phyloP scores from a whole-genome alignment of 495 filamentous ascomycete species.

The Chaetomium fimeti region DNA sequence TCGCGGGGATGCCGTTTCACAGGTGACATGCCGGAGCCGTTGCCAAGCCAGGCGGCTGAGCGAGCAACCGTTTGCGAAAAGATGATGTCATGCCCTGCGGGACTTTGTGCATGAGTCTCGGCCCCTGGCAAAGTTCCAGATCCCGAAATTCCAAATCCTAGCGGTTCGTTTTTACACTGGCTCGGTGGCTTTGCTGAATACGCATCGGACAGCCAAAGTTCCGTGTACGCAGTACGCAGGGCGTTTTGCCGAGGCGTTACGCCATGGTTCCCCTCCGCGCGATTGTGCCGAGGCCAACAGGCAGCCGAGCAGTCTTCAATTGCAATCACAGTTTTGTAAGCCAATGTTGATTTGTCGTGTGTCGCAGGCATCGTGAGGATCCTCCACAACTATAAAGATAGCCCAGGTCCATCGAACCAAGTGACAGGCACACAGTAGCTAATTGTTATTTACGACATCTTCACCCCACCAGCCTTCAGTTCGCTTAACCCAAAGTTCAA shows the following conservation, averaged over 20 bases:
- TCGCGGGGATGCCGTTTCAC: too few species aligned
- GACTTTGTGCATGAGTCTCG: background rate
- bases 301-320: background rate
- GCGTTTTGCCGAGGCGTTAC: background rate
- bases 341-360: background rate
- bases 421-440: background rate
- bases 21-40: background rate
- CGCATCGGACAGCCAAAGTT: background rate
- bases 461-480: background rate
- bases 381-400: background rate
- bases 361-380: background rate
- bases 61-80: background rate
- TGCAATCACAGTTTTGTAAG: constrained; percentile 12
- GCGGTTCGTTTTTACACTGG: background rate
- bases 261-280: background rate
- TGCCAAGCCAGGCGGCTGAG: background rate
- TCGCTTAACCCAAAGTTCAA: background rate
- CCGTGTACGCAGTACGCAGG: background rate
- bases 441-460: background rate
- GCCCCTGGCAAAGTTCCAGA: background rate
- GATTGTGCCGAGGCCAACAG: constrained; percentile 18
- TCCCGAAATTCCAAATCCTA: background rate
- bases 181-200: background rate
- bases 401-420: background rate
- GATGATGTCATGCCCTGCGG: constrained; percentile 7